Conservation (phyloP, 2,329 filamentous ascomycete species). For the Aspergillus sp. region DNA sequence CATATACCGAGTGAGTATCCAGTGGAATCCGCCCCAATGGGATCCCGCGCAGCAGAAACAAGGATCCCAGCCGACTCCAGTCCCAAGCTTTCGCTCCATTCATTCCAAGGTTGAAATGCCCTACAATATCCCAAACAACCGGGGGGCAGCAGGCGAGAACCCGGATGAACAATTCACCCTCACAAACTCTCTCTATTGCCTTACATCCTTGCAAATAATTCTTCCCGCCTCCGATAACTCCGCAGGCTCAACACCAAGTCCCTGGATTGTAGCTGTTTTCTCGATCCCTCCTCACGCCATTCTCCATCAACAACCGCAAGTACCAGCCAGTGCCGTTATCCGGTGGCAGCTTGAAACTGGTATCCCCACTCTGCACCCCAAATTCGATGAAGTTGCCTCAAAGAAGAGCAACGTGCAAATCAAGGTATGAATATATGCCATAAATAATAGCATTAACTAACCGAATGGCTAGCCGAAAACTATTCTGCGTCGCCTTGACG, state of each 20-base stretch:
- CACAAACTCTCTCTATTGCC: slow-evolving; percentile 50
- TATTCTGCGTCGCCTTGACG: slow-evolving; percentile 63
- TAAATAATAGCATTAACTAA: not conserved
- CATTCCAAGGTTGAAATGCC: slow-evolving; percentile 39
- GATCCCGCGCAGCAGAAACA: slow-evolving; percentile 46
- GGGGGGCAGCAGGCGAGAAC: slow-evolving; percentile 23
- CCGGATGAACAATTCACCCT: slow-evolving; percentile 23
- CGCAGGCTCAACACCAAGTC: slow-evolving; percentile 55
- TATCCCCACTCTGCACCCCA: slow-evolving; percentile 66
- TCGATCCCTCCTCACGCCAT: slow-evolving; percentile 57
- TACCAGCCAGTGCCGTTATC: slow-evolving; percentile 72
- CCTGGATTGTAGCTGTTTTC: slow-evolving; percentile 71
- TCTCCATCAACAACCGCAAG: slow-evolving; percentile 59
- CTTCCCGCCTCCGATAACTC: slow-evolving; percentile 62
- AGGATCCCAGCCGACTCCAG: slow-evolving; percentile 29
- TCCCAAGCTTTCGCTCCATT: slow-evolving; percentile 37
- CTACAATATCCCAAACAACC: slow-evolving; percentile 29
- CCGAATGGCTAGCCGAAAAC: slow-evolving; percentile 41
- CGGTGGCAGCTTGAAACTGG: slow-evolving; percentile 76
- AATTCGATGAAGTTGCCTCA: slow-evolving; percentile 72
- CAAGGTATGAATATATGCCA: slow-evolving; percentile 27
- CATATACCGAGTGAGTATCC: slow-evolving; percentile 70
- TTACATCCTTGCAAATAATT: slow-evolving; percentile 75
- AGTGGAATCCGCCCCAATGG: slow-evolving; percentile 66
- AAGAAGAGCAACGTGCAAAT: slow-evolving; percentile 57